Percentiles rank a stretch among this genome's conserved stretches.
These are phyloP conservation scores for Plasmopara muralis DNA, from an alignment of 352 stramenopile genomes.

Conservation along the genomic window DNA sequence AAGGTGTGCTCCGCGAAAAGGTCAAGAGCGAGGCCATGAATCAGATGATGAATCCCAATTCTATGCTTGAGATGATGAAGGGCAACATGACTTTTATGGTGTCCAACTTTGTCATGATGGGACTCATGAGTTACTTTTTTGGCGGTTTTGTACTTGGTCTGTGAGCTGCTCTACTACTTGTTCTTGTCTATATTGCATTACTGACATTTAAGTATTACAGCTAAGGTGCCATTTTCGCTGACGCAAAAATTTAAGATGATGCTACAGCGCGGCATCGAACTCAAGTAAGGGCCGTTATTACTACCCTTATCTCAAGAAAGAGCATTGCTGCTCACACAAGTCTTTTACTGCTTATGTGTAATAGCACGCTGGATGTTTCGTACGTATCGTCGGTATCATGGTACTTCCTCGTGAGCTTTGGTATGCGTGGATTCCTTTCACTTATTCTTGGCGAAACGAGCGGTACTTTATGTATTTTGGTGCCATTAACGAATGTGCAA, in stretches of 20 bases:
- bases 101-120: slow-evolving; percentile 99
- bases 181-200: not conserved
- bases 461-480: slow-evolving; percentile 25
- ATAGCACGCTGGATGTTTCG: slow-evolving; percentile 92
- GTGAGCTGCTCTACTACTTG: slow-evolving; percentile 1
- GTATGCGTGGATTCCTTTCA: slow-evolving; percentile 94
- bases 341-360: slow-evolving; percentile 5
- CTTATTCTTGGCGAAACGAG: slow-evolving; percentile 92
- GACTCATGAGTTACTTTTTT: slow-evolving; percentile 98
- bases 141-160: slow-evolving; percentile 93
- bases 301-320: not conserved
- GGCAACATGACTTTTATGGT: slow-evolving; percentile 98
- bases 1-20: slow-evolving; percentile 80
- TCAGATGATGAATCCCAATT: slow-evolving; percentile 94
- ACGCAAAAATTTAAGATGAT: slow-evolving; percentile 98
- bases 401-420: slow-evolving; percentile 99
- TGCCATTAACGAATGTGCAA: not conserved
- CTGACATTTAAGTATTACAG: slow-evolving; percentile 19
- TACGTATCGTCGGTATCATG: slow-evolving; percentile 97
- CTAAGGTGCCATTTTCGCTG: slow-evolving; percentile 97
- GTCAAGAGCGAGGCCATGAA: slow-evolving; percentile 87
- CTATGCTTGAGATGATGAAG: slow-evolving; percentile 98
- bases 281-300: slow-evolving; percentile 49
- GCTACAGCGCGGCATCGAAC: slow-evolving; percentile 95
- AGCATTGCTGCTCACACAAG: slow-evolving; percentile 2